These are phyloP conservation scores for Echium plantagineum DNA, from an alignment of 257 asterid genomes.

Conservation along the genomic window DNA sequence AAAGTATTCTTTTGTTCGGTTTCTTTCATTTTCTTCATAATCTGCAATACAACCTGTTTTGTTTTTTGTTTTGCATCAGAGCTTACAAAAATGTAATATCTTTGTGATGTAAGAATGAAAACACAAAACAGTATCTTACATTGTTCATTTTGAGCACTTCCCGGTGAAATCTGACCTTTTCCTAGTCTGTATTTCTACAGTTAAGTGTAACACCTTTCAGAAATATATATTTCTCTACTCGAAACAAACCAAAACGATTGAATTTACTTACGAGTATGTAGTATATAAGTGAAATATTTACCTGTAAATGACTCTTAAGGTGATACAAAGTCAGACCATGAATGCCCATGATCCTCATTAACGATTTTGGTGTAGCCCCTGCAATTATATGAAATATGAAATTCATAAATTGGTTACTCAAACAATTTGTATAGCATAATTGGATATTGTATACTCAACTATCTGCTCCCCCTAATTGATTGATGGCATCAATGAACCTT, in stretches of 20 bases:
- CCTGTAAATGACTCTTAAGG: conserved; percentile 97
- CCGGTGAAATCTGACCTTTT: conserved; percentile 47
- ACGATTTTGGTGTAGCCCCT: conserved; percentile 93
- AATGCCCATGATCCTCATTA: conserved; percentile 90
- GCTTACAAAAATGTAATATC: not conserved
- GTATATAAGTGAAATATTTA: not conserved
- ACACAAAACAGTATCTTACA: conserved; percentile 18
- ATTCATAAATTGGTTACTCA: not conserved
- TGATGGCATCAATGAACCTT: conserved; percentile 48
- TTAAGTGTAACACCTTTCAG: not conserved
- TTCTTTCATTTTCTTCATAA: conserved; percentile 26
- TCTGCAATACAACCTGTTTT: conserved; percentile 28
- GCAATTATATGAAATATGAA: conserved; percentile 16
- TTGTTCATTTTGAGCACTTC: conserved; percentile 23
- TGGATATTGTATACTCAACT: conserved; percentile 19
- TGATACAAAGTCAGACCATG: conserved; percentile 86
- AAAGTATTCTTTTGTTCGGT: conserved; percentile 19
- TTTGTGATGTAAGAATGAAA: not conserved
- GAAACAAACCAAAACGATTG: not conserved
- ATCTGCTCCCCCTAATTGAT: conserved; percentile 82
- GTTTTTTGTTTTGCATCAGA: not conserved
- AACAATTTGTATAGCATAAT: not conserved
- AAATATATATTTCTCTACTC: conserved; percentile 1
- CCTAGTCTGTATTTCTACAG: conserved; percentile 81
- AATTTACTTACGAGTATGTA: not conserved